These are phyloP conservation scores for Candida xiaguanensis DNA, from an alignment of 805 yeast genomes.

Conservation along the genomic window DNA sequence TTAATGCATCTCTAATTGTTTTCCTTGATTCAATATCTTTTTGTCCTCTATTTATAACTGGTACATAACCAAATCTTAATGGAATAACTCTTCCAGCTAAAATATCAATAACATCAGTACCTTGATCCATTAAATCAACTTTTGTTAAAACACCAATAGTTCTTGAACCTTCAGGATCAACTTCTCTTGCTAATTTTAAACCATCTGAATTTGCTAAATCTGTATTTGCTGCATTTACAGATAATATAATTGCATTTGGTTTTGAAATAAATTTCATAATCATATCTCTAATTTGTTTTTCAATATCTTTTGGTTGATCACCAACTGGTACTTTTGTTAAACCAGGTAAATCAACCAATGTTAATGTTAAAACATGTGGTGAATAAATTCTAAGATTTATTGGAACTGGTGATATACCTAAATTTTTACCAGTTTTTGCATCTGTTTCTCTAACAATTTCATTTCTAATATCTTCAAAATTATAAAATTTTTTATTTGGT, in stretches of 20 bases:
- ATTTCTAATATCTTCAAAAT: constrained; percentile 81
- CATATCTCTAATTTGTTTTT: constrained; percentile 90
- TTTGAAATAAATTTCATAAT: constrained; percentile 88
- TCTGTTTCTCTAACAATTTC: constrained; percentile 94
- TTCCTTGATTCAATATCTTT: constrained; percentile 88
- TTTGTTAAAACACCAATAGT: constrained; percentile 97
- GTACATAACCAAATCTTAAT: constrained; percentile 90
- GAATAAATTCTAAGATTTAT: constrained; percentile 90
- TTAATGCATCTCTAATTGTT: constrained; percentile 82
- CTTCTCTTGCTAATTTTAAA: constrained; percentile 92
- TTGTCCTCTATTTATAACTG: constrained; percentile 96
- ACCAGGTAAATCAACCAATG: constrained; percentile 96
- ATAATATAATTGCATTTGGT: constrained; percentile 91
- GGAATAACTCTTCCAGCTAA: constrained; percentile 95
- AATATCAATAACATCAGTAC: constrained; percentile 95
- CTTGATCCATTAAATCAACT: constrained; percentile 95
- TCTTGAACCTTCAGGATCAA: constrained; percentile 93
- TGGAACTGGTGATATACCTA: constrained; percentile 89
- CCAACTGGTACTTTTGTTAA: constrained; percentile 98
- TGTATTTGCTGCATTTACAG: constrained; percentile 94
- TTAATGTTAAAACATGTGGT: constrained; percentile 89
- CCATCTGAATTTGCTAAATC: constrained; percentile 98
- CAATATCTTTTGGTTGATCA: constrained; percentile 97
- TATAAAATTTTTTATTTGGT: constrained; percentile 83
- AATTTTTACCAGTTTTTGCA: constrained; percentile 72